Conservation (phyloP, 129 eudicot species). For the Artemisia argyi region DNA sequence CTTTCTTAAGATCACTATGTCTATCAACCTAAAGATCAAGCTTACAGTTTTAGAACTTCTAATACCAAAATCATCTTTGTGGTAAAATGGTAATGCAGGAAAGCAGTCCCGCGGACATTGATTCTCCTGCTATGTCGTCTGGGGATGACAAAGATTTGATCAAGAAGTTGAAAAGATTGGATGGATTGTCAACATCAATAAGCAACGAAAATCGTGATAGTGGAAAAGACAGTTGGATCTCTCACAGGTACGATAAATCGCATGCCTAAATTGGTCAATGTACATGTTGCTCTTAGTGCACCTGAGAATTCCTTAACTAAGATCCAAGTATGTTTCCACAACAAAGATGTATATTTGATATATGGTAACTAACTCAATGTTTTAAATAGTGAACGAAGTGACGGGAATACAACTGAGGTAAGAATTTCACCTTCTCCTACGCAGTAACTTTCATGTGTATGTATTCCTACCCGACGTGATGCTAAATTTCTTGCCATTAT, state of each 20-base stretch:
- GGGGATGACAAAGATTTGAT: conserved; percentile 61
- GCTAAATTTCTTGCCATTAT: not conserved
- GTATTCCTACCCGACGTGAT: conserved; percentile 5
- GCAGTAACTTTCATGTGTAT: not conserved
- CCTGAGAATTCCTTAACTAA: too few relatives aligned
- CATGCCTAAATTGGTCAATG: not conserved
- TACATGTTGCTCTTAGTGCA: not conserved
- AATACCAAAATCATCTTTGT: too few relatives aligned
- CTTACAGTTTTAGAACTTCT: too few relatives aligned
- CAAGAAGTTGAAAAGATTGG: conserved; percentile 75
- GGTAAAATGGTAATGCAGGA: conserved; percentile 35
- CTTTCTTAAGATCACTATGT: too few relatives aligned
- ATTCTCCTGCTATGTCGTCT: conserved; percentile 70
- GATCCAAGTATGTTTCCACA: too few relatives aligned
- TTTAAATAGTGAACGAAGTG: conserved; percentile 70
- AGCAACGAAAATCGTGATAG: conserved; percentile 52
- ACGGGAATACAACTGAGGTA: conserved; percentile 64
- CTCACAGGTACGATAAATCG: conserved; percentile 53
- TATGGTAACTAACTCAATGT: not conserved
- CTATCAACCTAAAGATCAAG: too few relatives aligned
- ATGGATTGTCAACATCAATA: conserved; percentile 82
- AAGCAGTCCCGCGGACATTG: conserved; percentile 57
- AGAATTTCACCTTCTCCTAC: not conserved
- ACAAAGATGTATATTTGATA: not conserved
- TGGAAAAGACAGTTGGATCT: conserved; percentile 14